These are phyloP conservation scores for Arthrobotrys entomopaga DNA, from an alignment of 2,329 filamentous ascomycete species.

Conservation along the genomic window DNA sequence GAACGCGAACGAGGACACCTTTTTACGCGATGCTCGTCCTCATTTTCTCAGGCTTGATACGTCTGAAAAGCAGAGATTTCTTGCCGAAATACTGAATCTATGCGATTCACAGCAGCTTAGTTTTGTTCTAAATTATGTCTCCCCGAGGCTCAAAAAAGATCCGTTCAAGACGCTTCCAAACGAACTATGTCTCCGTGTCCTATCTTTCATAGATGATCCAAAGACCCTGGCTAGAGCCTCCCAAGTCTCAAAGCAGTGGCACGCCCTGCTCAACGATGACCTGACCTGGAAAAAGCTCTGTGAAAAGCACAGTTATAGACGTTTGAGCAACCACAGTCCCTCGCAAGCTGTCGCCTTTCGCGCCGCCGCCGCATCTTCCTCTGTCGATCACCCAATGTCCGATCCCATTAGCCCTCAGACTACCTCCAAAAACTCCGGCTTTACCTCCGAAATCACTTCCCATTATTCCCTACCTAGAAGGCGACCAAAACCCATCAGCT, in stretches of 20 bases:
- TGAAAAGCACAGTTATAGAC: slow-evolving; percentile 89
- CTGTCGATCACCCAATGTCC: slow-evolving; percentile 43
- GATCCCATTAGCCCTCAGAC: slow-evolving; percentile 44
- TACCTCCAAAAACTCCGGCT: slow-evolving; percentile 56
- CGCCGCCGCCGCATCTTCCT: not conserved
- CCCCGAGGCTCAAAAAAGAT: slow-evolving; percentile 92
- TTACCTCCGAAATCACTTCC: slow-evolving; percentile 59
- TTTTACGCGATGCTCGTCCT: slow-evolving; percentile 59
- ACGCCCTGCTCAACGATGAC: slow-evolving; percentile 91
- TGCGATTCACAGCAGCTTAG: slow-evolving; percentile 95
- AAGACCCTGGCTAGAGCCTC: slow-evolving; percentile 92
- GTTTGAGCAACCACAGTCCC: slow-evolving; percentile 57
- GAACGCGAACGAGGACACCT: slow-evolving; percentile 59
- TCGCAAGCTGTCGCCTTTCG: slow-evolving; percentile 52
- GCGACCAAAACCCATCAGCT: slow-evolving; percentile 78
- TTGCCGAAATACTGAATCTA: slow-evolving; percentile 89
- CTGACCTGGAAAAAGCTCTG: slow-evolving; percentile 98
- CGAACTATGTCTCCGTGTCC: slow-evolving; percentile 87
- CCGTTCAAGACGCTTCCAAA: slow-evolving; percentile 92
- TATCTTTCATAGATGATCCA: slow-evolving; percentile 97
- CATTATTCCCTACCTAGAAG: slow-evolving; percentile 60
- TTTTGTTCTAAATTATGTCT: slow-evolving; percentile 96
- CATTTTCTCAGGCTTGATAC: slow-evolving; percentile 59
- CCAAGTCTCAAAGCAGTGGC: slow-evolving; percentile 95
- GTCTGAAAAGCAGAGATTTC: slow-evolving; percentile 59